A percentile compares a stretch with the other conserved stretches of the same genome.
Evolutionary conservation across 1,139 yeast genomes (phyloP).

Genomic region (Candida sp.): DNA sequence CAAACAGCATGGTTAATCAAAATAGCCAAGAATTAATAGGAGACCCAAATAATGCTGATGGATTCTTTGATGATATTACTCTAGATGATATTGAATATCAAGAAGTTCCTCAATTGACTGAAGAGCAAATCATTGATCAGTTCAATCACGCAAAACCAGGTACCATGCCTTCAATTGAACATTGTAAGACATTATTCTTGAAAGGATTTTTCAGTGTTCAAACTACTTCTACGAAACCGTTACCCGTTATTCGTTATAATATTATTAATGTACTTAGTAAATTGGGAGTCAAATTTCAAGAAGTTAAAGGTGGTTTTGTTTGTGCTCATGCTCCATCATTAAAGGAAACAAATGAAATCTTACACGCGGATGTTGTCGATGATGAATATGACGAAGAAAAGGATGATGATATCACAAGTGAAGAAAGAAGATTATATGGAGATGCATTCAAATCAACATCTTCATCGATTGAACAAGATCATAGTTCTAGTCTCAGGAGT

Average conservation of each 20-base stretch:
- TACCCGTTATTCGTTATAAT: conserved; percentile 84
- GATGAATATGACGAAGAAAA: conserved; percentile 15
- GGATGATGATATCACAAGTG: conserved; percentile 28
- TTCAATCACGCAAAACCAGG: conserved; percentile 71
- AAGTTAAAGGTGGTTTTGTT: conserved; percentile 91
- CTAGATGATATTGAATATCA: conserved; percentile 41
- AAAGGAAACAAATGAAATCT: conserved; percentile 21
- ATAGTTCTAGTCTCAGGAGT: conserved; percentile 1
- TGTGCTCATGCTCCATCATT: conserved; percentile 69
- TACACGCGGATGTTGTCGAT: neutral
- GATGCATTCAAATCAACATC: conserved; percentile 41
- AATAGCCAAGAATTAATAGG: conserved; percentile 40
- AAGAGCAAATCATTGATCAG: conserved; percentile 62
- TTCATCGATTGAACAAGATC: conserved; percentile 22
- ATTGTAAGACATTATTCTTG: conserved; percentile 85
- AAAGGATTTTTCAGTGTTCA: conserved; percentile 96
- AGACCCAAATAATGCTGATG: conserved; percentile 36
- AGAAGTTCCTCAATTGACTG: conserved; percentile 46
- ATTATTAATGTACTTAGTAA: conserved; percentile 75
- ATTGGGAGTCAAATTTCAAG: conserved; percentile 79
- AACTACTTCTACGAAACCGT: conserved; percentile 90
- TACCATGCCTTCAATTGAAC: conserved; percentile 91
- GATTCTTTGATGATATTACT: conserved; percentile 65
- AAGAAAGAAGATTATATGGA: conserved; percentile 39
- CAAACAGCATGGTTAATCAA: conserved; percentile 41